These are phyloP conservation scores for Globisporangium megalacanthum DNA, from an alignment of 352 stramenopile genomes.

Conservation along the genomic window DNA sequence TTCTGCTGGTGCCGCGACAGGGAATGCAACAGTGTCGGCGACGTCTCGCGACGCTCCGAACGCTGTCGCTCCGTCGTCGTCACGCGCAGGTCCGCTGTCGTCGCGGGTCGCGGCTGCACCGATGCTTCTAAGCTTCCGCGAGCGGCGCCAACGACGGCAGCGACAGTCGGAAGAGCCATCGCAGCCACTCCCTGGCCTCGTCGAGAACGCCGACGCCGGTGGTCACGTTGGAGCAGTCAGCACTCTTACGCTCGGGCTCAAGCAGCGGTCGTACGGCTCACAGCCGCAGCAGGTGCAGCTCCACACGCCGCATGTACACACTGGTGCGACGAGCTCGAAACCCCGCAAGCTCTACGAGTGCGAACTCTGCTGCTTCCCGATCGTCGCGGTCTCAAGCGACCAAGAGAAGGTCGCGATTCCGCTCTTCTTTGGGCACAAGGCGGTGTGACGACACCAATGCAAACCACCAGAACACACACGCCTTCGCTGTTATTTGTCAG, in stretches of 20 bases:
- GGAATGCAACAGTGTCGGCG: neutral
- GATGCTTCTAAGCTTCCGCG: constrained; percentile 10
- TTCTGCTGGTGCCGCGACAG: neutral
- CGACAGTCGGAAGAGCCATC: constrained; percentile 5
- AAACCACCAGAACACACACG: neutral
- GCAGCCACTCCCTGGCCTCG: constrained; percentile 3
- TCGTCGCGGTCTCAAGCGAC: constrained; percentile 20
- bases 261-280: constrained; percentile 4
- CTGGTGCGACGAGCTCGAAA: neutral
- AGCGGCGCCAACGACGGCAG: constrained; percentile 8
- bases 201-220: neutral
- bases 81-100: constrained; percentile 1
- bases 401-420: constrained; percentile 17
- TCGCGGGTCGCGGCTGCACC: neutral
- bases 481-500: neutral
- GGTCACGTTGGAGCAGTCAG: neutral
- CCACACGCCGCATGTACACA: no score
- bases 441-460: neutral
- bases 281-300: constrained; percentile 5
- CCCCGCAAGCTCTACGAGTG: constrained; percentile 38
- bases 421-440: constrained; percentile 14
- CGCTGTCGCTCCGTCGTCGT: neutral
- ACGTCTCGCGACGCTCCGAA: no score
- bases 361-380: constrained; percentile 31
- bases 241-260: constrained; percentile 7